These are phyloP conservation scores for Umbelopsis ramanniana DNA, from an alignment of 192 early-diverging fungal species.

Conservation along the genomic window DNA sequence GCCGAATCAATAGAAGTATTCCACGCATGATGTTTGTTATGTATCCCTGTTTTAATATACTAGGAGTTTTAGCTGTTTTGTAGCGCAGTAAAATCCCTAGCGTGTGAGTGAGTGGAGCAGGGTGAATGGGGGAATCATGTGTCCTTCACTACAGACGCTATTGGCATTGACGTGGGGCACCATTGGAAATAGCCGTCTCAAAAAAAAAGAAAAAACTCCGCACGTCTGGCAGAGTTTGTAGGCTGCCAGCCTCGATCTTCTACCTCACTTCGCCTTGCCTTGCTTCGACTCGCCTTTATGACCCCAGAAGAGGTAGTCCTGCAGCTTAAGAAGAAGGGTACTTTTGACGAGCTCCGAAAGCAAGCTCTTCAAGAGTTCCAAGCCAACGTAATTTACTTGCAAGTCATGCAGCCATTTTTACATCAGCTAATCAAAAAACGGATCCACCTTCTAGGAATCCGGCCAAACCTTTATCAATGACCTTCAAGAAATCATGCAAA, in stretches of 20 bases:
- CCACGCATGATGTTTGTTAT: background rate
- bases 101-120: too few species aligned
- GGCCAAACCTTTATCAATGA: background rate
- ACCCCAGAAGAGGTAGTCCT: constrained; percentile 32
- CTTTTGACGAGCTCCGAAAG: constrained; percentile 31
- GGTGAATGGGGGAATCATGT: too few species aligned
- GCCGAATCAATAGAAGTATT: background rate
- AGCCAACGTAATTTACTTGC: constrained; percentile 11
- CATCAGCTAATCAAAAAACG: background rate
- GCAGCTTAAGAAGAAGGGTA: constrained; percentile 36
- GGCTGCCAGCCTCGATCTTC: too few species aligned
- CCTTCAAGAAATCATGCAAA: background rate
- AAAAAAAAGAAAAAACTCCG: too few species aligned
- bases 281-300: background rate
- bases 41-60: too few species aligned
- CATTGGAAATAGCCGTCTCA: too few species aligned
- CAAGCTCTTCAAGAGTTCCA: constrained; percentile 31
- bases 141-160: too few species aligned
- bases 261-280: background rate
- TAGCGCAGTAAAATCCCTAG: too few species aligned
- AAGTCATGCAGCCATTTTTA: too few species aligned
- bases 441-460: background rate
- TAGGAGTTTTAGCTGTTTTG: too few species aligned
- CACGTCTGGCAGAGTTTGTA: too few species aligned
- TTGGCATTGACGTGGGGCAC: too few species aligned